Evolutionary conservation across 208 protist species (phyloP), one percentile per base, ranked within the genome.

Genomic region (Strigomonas culicis): DNA sequence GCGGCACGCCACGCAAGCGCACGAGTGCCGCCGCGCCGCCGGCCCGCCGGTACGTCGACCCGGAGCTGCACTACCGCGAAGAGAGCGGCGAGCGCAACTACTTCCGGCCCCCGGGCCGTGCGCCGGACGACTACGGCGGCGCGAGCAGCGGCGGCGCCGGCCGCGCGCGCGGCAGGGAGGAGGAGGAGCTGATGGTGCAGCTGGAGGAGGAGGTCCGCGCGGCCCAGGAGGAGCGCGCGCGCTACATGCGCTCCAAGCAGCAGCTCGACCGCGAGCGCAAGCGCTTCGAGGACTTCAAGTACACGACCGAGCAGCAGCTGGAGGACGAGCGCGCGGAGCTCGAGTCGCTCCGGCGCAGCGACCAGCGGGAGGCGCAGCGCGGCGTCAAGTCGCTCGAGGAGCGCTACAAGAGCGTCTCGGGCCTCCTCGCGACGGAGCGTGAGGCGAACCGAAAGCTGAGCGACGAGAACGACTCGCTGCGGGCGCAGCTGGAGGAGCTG

Each of bases 401-500:
- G 67, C 90, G 86, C 30, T 84, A 86, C 72, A 74, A 63, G 25
- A 92, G 66, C 50, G 79, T 84, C 4, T 79, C 84, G 8, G 72
- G 71, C n/a, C 65, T 93, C 25, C 73, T 96, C 0, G 73, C 72
- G 66, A 81, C 71, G 27, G 90, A 96, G 77, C 71, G 83, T 2
- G 87, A 93, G 62, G 66, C 74, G 13, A 93, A 84, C 59, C 59
- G 75, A 2, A 74, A 76, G 22, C 74, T 95, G 22, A 68, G 62
- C 59, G 73, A 86, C 59, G 90, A 95, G 68, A 93, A 93, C 66
- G 86, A 95, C 36, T 51, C 78, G 19, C 75, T 96, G 47, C 81
- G 81, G 11, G 57, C 78, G 17, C 87, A 93, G 64, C 81, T 96
- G 28, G 82, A 96, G 68, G 74, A 84, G 22, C 65, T 90, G 47